These are phyloP conservation scores for Tubosaeta sp. DNA, from an alignment of 768 basidiomycete genomes.

Conservation along the genomic window DNA sequence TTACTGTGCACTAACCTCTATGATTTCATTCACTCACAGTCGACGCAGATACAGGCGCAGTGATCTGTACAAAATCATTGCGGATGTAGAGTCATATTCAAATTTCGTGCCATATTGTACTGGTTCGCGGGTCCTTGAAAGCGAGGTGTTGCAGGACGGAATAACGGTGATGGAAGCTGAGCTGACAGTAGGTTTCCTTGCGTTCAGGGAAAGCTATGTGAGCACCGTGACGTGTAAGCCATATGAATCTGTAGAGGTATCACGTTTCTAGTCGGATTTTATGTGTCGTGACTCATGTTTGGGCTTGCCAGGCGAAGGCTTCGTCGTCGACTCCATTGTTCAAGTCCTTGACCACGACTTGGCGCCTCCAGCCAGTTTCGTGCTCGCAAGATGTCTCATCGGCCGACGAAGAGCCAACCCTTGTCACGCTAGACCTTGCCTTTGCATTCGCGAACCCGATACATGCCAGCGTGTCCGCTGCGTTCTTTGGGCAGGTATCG, in stretches of 20 bases:
- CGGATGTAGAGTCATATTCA: constrained; percentile 83
- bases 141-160: constrained; percentile 26
- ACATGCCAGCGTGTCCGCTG: constrained; percentile 75
- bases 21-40: constrained; percentile 8
- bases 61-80: constrained; percentile 82
- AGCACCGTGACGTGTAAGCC: constrained; percentile 81
- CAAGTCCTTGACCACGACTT: constrained; percentile 63
- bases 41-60: constrained; percentile 62
- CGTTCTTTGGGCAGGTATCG: constrained; percentile 85
- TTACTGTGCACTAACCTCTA: constrained; percentile 14
- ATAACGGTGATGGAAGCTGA: constrained; percentile 70
- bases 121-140: constrained; percentile 56
- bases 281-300: constrained; percentile 5
- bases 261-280: constrained; percentile 1
- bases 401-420: constrained; percentile 49
- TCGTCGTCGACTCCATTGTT: constrained; percentile 71
- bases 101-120: constrained; percentile 89
- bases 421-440: constrained; percentile 78
- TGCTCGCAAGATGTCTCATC: constrained; percentile 8
- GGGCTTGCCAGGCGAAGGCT: constrained; percentile 55
- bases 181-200: constrained; percentile 82
- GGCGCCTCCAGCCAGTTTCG: constrained; percentile 66
- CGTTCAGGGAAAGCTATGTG: constrained; percentile 82
- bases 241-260: constrained; percentile 69
- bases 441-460: constrained; percentile 87